Conservation (phyloP, 2,329 filamentous ascomycete species). For the Pseudomassariella vexata region DNA sequence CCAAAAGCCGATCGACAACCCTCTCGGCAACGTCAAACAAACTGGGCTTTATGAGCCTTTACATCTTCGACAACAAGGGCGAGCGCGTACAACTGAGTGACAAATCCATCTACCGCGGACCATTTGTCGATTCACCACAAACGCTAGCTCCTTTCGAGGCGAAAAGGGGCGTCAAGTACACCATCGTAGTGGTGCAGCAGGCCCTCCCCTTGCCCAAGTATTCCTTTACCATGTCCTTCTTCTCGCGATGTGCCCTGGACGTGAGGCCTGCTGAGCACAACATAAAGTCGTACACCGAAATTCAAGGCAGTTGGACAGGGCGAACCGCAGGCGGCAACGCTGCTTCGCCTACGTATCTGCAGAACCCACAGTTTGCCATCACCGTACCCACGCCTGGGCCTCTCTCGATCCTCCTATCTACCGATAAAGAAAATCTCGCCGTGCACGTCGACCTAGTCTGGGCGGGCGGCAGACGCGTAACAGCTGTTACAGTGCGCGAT, state of each 20-base stretch:
- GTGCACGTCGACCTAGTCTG: constrained; percentile 83
- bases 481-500: constrained; percentile 65
- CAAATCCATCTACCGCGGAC: constrained; percentile 64
- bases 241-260: constrained; percentile 59
- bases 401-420: constrained; percentile 70
- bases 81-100: constrained; percentile 70
- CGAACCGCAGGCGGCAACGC: constrained; percentile 82
- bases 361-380: constrained; percentile 82
- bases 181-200: constrained; percentile 71
- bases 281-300: constrained; percentile 53
- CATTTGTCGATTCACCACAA: constrained; percentile 92
- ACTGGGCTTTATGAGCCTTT: constrained; percentile 81
- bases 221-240: constrained; percentile 81
- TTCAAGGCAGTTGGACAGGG: constrained; percentile 66
- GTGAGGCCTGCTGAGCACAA: constrained; percentile 56
- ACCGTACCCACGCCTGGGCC: constrained; percentile 49
- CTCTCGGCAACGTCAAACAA: constrained; percentile 42
- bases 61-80: constrained; percentile 69
- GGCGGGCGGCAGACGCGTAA: constrained; percentile 66
- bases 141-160: constrained; percentile 72
- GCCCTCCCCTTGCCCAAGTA: constrained; percentile 68
- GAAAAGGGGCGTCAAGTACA: constrained; percentile 35
- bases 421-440: constrained; percentile 59
- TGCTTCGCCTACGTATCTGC: constrained; percentile 67
- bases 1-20: constrained; percentile 32